phyloP scores from a whole-genome alignment of 2,329 filamentous ascomycete genomes.

The Alternaria ethzedia region DNA sequence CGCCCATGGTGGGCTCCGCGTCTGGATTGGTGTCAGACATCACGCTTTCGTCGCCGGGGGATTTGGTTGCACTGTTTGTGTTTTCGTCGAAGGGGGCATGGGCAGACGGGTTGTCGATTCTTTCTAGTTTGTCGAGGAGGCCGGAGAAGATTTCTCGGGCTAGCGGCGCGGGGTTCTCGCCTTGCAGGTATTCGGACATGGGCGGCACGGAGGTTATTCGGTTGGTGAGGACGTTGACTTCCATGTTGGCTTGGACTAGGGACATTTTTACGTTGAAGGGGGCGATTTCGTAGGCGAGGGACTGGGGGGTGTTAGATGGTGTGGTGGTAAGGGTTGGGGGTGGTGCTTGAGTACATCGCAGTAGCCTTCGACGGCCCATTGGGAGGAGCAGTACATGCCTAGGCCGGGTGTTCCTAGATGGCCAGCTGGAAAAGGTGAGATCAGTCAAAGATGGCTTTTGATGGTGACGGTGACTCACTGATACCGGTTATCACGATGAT shows the following conservation, averaged over 20 bases:
- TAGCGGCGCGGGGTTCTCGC: constrained; percentile 76
- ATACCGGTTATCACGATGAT: constrained; percentile 89
- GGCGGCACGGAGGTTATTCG: constrained; percentile 83
- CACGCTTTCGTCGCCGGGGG: constrained; percentile 33
- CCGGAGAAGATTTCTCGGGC: constrained; percentile 83
- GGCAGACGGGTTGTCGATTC: constrained; percentile 53
- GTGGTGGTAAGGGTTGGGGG: neutral
- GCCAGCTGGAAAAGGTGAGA: constrained; percentile 61
- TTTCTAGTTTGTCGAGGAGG: constrained; percentile 77
- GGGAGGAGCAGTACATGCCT: constrained; percentile 87
- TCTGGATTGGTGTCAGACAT: constrained; percentile 39
- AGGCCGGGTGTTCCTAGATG: constrained; percentile 93
- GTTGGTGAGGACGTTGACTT: constrained; percentile 87
- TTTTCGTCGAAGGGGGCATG: constrained; percentile 33
- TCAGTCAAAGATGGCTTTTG: constrained; percentile 13
- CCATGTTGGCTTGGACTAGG: constrained; percentile 93
- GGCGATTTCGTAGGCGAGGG: constrained; percentile 90
- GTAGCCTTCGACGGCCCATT: constrained; percentile 94
- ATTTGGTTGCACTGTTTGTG: constrained; percentile 45
- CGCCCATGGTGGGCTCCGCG: constrained; percentile 49
- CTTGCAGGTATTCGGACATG: constrained; percentile 71
- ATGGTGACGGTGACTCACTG: constrained; percentile 52
- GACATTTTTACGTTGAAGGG: constrained; percentile 97
- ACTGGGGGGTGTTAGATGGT: constrained; percentile 43
- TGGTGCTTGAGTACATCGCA: constrained; percentile 68